phyloP scores from a whole-genome alignment of 2,329 filamentous ascomycete genomes.

The Arthrinium puccinioides region DNA sequence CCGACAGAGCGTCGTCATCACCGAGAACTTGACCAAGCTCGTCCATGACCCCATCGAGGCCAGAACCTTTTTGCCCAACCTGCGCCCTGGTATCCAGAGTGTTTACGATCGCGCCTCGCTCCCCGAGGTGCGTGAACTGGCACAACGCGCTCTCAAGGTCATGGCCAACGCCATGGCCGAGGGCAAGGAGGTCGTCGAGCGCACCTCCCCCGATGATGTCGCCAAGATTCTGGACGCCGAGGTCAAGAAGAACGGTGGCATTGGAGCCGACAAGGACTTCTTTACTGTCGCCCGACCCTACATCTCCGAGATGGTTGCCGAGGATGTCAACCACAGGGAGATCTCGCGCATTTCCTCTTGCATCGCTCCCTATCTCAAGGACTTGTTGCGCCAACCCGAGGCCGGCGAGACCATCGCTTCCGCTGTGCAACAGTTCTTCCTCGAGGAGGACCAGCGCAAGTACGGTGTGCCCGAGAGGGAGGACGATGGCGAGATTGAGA shows the following conservation, averaged over 20 bases:
- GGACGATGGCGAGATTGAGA: conserved; percentile 87
- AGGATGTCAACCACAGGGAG: conserved; percentile 79
- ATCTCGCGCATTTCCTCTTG: conserved; percentile 63
- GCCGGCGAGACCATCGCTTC: conserved; percentile 58
- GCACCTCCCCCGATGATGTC: conserved; percentile 66
- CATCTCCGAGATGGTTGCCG: conserved; percentile 75
- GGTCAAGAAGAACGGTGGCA: conserved; percentile 61
- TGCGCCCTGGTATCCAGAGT: conserved; percentile 86
- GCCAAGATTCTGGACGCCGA: conserved; percentile 66
- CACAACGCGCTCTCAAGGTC: conserved; percentile 70
- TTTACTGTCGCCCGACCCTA: conserved; percentile 66
- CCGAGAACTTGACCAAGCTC: conserved; percentile 96
- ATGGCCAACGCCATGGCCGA: conserved; percentile 91
- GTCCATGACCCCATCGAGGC: conserved; percentile 95
- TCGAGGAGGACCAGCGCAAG: conserved; percentile 80
- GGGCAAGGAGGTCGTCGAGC: conserved; percentile 58
- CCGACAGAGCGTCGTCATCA: conserved; percentile 90
- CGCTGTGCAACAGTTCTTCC: conserved; percentile 68
- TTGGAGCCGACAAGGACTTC: conserved; percentile 53
- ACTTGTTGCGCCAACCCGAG: conserved; percentile 56
- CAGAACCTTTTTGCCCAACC: conserved; percentile 86
- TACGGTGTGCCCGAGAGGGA: conserved; percentile 79
- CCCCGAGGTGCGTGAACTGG: conserved; percentile 89
- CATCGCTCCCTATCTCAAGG: conserved; percentile 68
- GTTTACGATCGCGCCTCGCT: conserved; percentile 85